These are phyloP conservation scores for Quercus robur DNA, from an alignment of 306 rosid species.

Conservation along the genomic window DNA sequence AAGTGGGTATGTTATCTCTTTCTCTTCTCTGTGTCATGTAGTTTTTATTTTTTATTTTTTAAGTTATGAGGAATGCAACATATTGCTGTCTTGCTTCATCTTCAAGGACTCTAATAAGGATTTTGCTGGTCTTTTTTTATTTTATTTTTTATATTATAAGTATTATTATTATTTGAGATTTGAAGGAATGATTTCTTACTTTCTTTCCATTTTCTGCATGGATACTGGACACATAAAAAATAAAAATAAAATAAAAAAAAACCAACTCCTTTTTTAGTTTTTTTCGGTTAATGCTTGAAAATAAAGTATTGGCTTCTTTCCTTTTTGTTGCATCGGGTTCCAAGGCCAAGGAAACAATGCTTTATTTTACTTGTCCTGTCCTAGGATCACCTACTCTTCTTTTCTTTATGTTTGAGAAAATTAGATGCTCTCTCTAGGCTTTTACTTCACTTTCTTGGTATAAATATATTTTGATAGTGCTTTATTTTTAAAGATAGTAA, in stretches of 20 bases:
- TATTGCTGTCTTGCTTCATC: neutral
- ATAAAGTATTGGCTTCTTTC: conserved; percentile 16
- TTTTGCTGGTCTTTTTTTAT: neutral
- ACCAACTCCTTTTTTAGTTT: neutral
- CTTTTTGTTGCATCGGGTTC: neutral
- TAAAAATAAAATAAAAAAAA: neutral
- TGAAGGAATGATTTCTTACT: neutral
- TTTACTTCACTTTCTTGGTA: neutral
- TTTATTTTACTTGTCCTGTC: neutral
- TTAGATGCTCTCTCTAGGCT: neutral
- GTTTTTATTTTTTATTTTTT: neutral
- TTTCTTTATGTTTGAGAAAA: conserved; percentile 12
- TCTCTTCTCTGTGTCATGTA: neutral
- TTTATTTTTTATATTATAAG: neutral
- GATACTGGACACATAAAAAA: neutral
- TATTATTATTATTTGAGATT: neutral
- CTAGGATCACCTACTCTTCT: neutral
- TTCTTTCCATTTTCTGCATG: neutral
- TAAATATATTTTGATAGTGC: neutral
- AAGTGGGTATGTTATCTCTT: conserved; percentile 38
- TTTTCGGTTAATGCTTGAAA: neutral
- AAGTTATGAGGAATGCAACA: neutral
- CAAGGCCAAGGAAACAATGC: neutral
- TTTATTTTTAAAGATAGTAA: neutral
- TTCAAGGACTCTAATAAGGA: neutral